Evolutionary conservation across 2,329 filamentous ascomycete genomes (phyloP), one percentile per base, ranked within the genome.

Genomic region (Cyphellophora attinorum): DNA sequence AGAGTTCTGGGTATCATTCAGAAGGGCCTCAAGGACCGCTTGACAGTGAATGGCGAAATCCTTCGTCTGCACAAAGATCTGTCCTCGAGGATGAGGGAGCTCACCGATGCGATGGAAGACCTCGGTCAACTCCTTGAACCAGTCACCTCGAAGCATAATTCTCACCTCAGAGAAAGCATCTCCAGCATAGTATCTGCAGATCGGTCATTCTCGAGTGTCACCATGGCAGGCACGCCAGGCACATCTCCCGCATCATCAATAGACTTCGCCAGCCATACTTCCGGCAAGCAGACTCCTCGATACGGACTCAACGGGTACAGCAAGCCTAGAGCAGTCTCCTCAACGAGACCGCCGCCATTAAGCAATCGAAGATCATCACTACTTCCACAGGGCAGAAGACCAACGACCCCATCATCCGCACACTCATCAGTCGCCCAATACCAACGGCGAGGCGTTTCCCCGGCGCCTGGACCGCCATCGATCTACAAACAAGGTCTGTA

Each of bases 41-140:
- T 95, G 32, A 96, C 91, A 0, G 85, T 96, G 36, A 96, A 98
- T 53, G 91, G 91, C 29, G 91, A 96, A 59, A 91, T 96, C 42
- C 60, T 96, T 17, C 76, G 86, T 29, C 67, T 96, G 19, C 81
- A 94, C 51, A 74, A 77, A 5, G 88, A 96, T 50, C 81, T 95
- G 64, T 79, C 85, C 51, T 69, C 76, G n/a, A 79, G 81, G 49
- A 93, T 88, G 75, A 74, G 80, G 45, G 72, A 74, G 3, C 64
- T 95, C 33, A 85, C 86, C 52, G 69, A 72, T 11, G 76, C 83
- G 42, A 89, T 91, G 64, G 72, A 67, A 39, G 81, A 88, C 4
- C 78, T 91, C 63, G 85, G 94, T 55, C 53, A 68, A 5, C 63
- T 74, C 11, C 56, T 96, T 19, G 84, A 91, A 38, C 85, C 93